Conservation (phyloP, 1,284 basidiomycete genomes). For the Tausonia pullulans region DNA sequence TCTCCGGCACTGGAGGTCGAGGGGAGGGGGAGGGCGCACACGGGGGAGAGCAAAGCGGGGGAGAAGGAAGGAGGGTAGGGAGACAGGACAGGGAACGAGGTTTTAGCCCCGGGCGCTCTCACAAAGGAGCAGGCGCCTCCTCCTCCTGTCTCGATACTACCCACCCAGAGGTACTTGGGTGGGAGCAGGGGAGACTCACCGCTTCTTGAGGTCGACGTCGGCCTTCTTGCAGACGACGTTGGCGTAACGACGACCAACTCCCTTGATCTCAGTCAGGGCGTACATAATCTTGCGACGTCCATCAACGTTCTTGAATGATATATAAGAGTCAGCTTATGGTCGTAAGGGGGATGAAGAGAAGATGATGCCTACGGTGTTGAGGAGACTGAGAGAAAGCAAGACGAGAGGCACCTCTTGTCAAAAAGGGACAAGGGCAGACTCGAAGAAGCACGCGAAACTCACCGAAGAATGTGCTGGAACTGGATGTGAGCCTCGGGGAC, state of each 20-base stretch:
- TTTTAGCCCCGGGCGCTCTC: not conserved
- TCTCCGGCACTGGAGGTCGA: conserved; percentile 59
- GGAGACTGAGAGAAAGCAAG: conserved; percentile 46
- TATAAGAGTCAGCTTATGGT: too few species aligned
- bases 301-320: conserved; percentile 62
- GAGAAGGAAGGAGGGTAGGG: not conserved
- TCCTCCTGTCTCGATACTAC: not conserved
- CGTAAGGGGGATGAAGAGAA: too few species aligned
- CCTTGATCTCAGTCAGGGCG: conserved; percentile 96
- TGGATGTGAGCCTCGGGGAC: conserved; percentile 18
- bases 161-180: too few species aligned
- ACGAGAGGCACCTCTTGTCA: too few species aligned
- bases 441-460: too few species aligned
- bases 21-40: not conserved
- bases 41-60: not conserved
- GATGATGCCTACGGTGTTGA: conserved; percentile 57
- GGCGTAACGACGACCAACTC: conserved; percentile 97
- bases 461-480: conserved; percentile 18
- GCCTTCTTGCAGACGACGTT: conserved; percentile 99
- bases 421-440: too few species aligned
- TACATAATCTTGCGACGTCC: conserved; percentile 99
- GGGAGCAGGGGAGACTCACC: conserved; percentile 47
- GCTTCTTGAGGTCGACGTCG: conserved; percentile 97
- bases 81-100: not conserved
- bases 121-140: not conserved